Percentiles rank a stretch among this genome's conserved stretches.
Evolutionary conservation across 2,329 filamentous ascomycete genomes (phyloP).

Genomic region (Ilyonectria sp.): DNA sequence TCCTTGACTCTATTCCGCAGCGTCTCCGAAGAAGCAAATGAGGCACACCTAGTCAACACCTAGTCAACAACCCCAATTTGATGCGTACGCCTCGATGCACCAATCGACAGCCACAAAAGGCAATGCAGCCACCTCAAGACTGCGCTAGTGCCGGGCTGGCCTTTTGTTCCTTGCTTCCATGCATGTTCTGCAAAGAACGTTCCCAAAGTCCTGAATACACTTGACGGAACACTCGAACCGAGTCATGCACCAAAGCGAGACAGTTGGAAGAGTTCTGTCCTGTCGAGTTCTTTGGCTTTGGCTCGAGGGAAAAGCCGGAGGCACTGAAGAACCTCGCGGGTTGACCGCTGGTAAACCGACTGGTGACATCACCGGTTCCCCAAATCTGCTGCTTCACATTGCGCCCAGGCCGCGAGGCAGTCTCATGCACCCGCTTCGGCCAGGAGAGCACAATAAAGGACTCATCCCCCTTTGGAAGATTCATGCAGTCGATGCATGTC

Average conservation of each 20-base stretch:
- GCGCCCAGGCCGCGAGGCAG: too few relatives aligned
- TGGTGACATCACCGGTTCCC: background rate
- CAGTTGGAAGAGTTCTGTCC: background rate
- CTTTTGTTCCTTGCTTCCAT: slow-evolving; percentile 8
- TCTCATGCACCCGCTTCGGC: too few relatives aligned
- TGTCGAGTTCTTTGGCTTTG: background rate
- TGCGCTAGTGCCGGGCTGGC: slow-evolving; percentile 9
- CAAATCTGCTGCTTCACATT: too few relatives aligned
- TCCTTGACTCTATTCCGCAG: background rate
- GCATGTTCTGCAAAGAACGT: background rate
- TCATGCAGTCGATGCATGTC: too few relatives aligned
- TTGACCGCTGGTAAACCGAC: background rate
- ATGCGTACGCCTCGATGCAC: background rate
- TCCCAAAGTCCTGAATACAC: background rate
- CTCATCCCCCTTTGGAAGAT: background rate
- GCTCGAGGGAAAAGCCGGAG: background rate
- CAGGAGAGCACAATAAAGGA: background rate
- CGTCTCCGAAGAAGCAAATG: background rate
- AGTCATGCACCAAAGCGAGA: background rate
- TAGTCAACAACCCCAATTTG: background rate
- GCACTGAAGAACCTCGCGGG: background rate
- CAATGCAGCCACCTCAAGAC: background rate
- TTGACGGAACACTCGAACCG: background rate
- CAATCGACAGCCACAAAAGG: background rate
- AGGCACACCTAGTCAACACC: background rate